A percentile compares a stretch with the other conserved stretches of the same genome.
Evolutionary conservation across 352 stramenopile species (phyloP).

Genomic region (Thraustochytrium striatum): DNA sequence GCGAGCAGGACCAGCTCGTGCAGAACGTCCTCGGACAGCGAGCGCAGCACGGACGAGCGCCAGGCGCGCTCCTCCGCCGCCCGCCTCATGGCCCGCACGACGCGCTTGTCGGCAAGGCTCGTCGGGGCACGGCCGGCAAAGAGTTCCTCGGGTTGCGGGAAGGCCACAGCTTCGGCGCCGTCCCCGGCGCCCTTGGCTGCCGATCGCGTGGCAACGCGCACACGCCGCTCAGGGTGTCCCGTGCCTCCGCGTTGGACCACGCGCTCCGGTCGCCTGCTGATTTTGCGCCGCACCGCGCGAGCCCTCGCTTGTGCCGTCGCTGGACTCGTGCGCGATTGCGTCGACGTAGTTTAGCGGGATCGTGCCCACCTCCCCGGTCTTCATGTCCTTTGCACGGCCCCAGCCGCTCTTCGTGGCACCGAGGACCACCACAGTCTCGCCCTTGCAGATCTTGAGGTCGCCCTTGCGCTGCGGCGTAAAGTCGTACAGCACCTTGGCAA

Average conservation of each 20-base stretch:
- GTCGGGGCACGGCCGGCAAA: neutral
- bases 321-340: too few species aligned
- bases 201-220: too few species aligned
- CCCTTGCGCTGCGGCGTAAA: conserved; percentile 24
- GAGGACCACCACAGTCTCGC: conserved; percentile 20
- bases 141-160: neutral
- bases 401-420: conserved; percentile 42
- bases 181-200: too few species aligned
- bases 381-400: conserved; percentile 33
- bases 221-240: too few species aligned
- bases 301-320: too few species aligned
- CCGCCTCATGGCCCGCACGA: neutral
- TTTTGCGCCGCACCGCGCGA: too few species aligned
- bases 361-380: conserved; percentile 1
- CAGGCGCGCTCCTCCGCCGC: neutral
- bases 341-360: conserved; percentile 43
- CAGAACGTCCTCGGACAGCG: conserved; percentile 24
- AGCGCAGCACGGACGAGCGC: conserved; percentile 34
- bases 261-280: neutral
- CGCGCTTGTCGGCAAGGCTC: neutral
- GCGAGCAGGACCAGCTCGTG: conserved; percentile 44
- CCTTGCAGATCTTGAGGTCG: conserved; percentile 27
- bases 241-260: neutral
- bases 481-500: conserved; percentile 22
- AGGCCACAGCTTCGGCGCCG: too few species aligned